A percentile compares a stretch with the other conserved stretches of the same genome.
Conservation (phyloP, 352 stramenopile genomes). For the Globisporangium splendens region DNA sequence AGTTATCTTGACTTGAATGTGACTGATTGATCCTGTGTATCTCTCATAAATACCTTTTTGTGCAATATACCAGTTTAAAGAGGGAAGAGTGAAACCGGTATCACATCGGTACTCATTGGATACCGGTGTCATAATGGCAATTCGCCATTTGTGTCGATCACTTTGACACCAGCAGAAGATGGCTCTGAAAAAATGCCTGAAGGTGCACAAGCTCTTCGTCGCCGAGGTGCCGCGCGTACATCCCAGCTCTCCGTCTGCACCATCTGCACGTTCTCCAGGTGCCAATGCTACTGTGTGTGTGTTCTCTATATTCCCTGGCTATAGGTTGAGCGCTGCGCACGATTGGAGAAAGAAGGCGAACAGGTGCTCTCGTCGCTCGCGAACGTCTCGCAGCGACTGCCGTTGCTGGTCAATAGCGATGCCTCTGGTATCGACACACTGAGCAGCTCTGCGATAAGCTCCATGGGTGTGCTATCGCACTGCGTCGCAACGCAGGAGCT, state of each 20-base stretch:
- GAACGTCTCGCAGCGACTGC: constrained; percentile 62
- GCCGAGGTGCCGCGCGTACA: constrained; percentile 28
- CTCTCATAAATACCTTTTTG: too few relatives aligned
- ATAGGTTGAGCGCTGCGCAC: constrained; percentile 41
- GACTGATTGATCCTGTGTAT: too few relatives aligned
- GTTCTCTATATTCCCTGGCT: neutral
- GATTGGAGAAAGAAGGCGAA: constrained; percentile 55
- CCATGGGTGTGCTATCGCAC: constrained; percentile 43
- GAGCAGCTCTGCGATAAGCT: neutral
- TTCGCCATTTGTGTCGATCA: too few relatives aligned
- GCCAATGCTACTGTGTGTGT: neutral
- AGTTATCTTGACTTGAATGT: too few relatives aligned
- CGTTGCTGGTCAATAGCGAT: constrained; percentile 24
- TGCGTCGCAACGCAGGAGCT: constrained; percentile 30
- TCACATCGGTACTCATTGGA: too few relatives aligned
- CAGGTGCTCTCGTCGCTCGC: constrained; percentile 67
- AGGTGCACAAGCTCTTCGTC: constrained; percentile 66
- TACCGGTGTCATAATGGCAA: too few relatives aligned
- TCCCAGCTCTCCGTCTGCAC: neutral
- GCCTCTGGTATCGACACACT: constrained; percentile 4
- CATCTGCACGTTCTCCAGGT: neutral
- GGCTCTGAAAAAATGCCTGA: constrained; percentile 58
- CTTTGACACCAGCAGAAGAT: constrained; percentile 10
- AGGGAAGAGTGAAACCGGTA: too few relatives aligned
- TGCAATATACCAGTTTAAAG: too few relatives aligned